Percentiles rank a stretch among this genome's conserved stretches.
Conservation (phyloP, 306 rosid genomes). For the Cucumis hystrix region DNA sequence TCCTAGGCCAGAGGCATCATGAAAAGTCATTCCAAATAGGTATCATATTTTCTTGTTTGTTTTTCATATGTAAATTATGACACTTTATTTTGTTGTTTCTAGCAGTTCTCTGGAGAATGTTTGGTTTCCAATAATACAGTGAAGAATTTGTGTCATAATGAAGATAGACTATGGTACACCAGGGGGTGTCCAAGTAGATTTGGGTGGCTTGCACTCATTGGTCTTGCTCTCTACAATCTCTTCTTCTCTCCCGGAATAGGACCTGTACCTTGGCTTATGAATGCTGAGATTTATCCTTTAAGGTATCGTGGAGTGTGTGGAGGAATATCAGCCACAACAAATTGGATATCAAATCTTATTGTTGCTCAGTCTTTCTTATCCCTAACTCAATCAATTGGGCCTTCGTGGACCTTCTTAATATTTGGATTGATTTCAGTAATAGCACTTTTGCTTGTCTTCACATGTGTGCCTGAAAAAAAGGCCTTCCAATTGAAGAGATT, state of each 20-base stretch:
- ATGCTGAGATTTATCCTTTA: too few relatives aligned
- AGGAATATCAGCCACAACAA: too few relatives aligned
- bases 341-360: too few relatives aligned
- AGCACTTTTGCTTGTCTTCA: slow-evolving; percentile 40
- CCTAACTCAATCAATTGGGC: too few relatives aligned
- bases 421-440: slow-evolving; percentile 47
- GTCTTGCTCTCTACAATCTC: slow-evolving; percentile 51
- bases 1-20: too few relatives aligned
- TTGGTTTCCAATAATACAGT: slow-evolving; percentile 30
- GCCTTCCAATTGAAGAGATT: slow-evolving; percentile 52
- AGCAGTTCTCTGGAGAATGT: slow-evolving; percentile 57
- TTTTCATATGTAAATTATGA: not conserved
- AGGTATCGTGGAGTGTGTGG: too few relatives aligned
- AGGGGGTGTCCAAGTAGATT: slow-evolving; percentile 62
- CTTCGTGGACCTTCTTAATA: too few relatives aligned
- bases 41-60: too few relatives aligned
- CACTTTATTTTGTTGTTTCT: not conserved
- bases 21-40: too few relatives aligned
- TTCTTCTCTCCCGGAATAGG: slow-evolving; percentile 72
- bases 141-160: slow-evolving; percentile 14
- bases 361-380: too few relatives aligned
- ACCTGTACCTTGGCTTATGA: slow-evolving; percentile 69
- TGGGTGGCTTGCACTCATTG: slow-evolving; percentile 45
- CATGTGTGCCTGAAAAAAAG: slow-evolving; percentile 56
- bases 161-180: slow-evolving; percentile 47